Base-by-base conservation (phyloP, 202 grass and related monocot genomes). In the Panicum hallii region DNA sequence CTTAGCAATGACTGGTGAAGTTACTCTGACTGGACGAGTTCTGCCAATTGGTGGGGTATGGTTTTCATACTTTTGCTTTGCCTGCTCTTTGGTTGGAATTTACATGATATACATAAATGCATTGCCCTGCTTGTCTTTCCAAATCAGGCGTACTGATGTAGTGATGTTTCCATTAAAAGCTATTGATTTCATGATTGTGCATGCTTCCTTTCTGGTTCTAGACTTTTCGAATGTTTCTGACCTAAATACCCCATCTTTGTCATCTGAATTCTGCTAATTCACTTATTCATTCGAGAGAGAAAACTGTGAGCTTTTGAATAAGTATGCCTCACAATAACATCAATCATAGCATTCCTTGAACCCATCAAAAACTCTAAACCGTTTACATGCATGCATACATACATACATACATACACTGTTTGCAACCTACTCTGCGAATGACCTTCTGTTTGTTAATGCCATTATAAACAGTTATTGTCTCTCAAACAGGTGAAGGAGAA, bases 1-100 rank as follows among this genome's bases (percentile, higher is more conserved):
- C 64, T 83, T 96, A 46, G 93, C 97, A 36, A 99, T 99, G 97
- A 99, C 88, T 6, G 93, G 97, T 53, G 97, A 99, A 90, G 91
- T 99, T 47, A 99, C 97, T 75, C 66, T 99, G 72, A 99, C 91
- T 1, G 90, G 93, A 76, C 85, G 87, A 75, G 86, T 96, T 56
- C 90, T 88, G 38, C 90, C 90, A 67, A 88, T 91, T 36, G 86
- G 90, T 14, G 90, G 90, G 82, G 90, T 91, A 91, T 67, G 86
- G n/a, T 14, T 79, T 38, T 20, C 71, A 69, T 16, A 58, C 82
- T 26, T 46, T 42, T 52, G 22, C 9, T 73, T 79, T 86, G n/a
- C 45, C 2, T 23, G 16, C n/a, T 69, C 17, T 69, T 67, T 38
- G 11, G 70, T 69, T 82, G 14, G 30, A 77, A 82, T 87, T 48